Evolutionary conservation across 1,284 basidiomycete species (phyloP), one percentile per base, ranked within the genome.

Genomic region (Macrocystidia cucumis): DNA sequence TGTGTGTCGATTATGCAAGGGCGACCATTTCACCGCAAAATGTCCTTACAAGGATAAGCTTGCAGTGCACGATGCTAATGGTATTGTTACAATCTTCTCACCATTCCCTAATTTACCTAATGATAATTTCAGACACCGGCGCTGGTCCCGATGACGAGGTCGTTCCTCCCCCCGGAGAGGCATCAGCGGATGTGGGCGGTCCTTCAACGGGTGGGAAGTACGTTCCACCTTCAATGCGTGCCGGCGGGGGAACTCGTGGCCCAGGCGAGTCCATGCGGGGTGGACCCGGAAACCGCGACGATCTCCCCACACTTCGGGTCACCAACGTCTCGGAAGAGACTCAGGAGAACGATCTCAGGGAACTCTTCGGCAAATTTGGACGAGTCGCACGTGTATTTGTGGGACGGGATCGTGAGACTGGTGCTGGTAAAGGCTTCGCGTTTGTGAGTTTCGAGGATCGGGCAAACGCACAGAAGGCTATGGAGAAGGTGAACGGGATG

Each of bases 41-140:
- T 98, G 96, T 74, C 96, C 96, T 8, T 96, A 96, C 76, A 96
- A 92, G 63, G 93, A 98, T 49, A 88, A 89, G 13, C 77, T 91
- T 8, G 77, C 85, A 13, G 89, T 85, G 8, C 70, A 91, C 34
- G 84, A 88, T 33, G 70, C 63, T 14, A 57, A 67, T 3, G 74
- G 76, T 72, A 48, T 44, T 62, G 40, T 12, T 46, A 45, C 20
- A 22, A 29, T 22, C 12, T 14, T 35, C 34, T 3, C 21, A 7
- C 12, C 4, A 32, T 37, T 28, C 28, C 23, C 28, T 26, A 30
- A 21, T 38, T 24, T 16, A 35, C 16, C 27, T 30, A n/a, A n/a
- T n/a, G n/a, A n/a, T n/a, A n/a, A n/a, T 19, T 27, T 8, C 24
- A 63, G 63, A 69, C 13, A 57, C 65, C 19, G 73, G 73, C 2